Percentiles rank a stretch among this genome's conserved stretches.
Evolutionary conservation across 345 rosid genomes (phyloP).

Genomic region (Isatis tinctoria): DNA sequence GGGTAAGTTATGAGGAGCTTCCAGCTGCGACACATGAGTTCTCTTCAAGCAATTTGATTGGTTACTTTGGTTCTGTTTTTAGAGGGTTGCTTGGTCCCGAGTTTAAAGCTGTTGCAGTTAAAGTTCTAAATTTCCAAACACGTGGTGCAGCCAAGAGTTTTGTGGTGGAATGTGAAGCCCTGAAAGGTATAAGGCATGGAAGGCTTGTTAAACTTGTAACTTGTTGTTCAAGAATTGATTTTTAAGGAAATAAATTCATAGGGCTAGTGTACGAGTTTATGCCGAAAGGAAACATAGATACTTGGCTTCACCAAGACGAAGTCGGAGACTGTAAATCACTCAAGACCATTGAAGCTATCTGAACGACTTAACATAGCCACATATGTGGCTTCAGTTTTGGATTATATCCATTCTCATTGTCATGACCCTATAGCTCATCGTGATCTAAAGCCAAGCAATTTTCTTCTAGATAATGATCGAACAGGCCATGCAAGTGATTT

Average conservation of each 20-base stretch:
- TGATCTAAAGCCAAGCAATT: conserved; percentile 27
- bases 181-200: conserved; percentile 39
- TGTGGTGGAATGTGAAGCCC: conserved; percentile 40
- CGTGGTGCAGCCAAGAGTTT: conserved; percentile 46
- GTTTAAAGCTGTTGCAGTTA: conserved; percentile 25
- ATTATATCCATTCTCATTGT: conserved; percentile 11
- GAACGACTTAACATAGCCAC: conserved; percentile 36
- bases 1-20: conserved; percentile 11
- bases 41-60: conserved; percentile 20
- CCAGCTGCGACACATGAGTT: conserved; percentile 21
- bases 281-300: conserved; percentile 2
- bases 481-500: conserved; percentile 29
- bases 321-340: not conserved
- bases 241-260: conserved; percentile 45
- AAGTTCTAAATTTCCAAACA: conserved; percentile 36
- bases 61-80: conserved; percentile 28
- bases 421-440: conserved; percentile 14
- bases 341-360: conserved; percentile 8
- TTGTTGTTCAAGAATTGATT: conserved; percentile 45
- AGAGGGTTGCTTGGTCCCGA: conserved; percentile 21
- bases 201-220: conserved; percentile 42
- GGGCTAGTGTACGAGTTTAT: conserved; percentile 47
- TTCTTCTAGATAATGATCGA: conserved; percentile 18
- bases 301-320: not conserved
- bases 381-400: conserved; percentile 24